Conservation (phyloP, 192 early-diverging fungal genomes). For the Phlyctochytrium arcticum region DNA sequence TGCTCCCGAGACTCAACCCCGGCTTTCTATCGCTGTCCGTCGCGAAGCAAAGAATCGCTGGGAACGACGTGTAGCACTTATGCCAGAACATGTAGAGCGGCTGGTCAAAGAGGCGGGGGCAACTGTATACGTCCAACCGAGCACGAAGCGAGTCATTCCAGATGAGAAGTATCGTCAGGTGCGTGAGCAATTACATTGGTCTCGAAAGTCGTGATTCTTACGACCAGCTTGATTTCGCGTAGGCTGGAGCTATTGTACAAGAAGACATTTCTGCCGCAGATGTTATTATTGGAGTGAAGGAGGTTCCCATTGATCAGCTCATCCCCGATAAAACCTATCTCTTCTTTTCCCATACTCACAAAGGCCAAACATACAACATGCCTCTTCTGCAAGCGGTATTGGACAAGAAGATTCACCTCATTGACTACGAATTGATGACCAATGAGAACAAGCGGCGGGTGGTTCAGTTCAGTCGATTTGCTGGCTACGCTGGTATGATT, state of each 20-base stretch:
- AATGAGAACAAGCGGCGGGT: conserved; percentile 69
- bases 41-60: conserved; percentile 96
- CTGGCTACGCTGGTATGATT: conserved; percentile 93
- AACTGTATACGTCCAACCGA: conserved; percentile 86
- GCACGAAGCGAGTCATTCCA: conserved; percentile 84
- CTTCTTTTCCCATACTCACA: conserved; percentile 97
- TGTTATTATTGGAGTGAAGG: conserved; percentile 94
- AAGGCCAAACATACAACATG: conserved; percentile 95
- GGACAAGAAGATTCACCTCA: conserved; percentile 84
- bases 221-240: neutral
- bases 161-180: conserved; percentile 80
- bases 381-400: conserved; percentile 79
- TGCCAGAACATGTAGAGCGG: conserved; percentile 77
- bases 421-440: conserved; percentile 95
- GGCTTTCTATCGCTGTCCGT: conserved; percentile 80
- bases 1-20: too few relatives aligned
- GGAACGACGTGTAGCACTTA: conserved; percentile 90
- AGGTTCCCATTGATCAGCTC: conserved; percentile 79
- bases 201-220: neutral
- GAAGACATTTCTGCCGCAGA: conserved; percentile 89
- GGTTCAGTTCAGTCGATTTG: conserved; percentile 89
- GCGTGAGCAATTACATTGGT: neutral
- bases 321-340: conserved; percentile 88
- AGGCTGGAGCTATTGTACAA: conserved; percentile 77
- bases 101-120: conserved; percentile 78